Evolutionary conservation across 352 stramenopile genomes (phyloP).

Genomic region (Pythium rhizo-oryzae): DNA sequence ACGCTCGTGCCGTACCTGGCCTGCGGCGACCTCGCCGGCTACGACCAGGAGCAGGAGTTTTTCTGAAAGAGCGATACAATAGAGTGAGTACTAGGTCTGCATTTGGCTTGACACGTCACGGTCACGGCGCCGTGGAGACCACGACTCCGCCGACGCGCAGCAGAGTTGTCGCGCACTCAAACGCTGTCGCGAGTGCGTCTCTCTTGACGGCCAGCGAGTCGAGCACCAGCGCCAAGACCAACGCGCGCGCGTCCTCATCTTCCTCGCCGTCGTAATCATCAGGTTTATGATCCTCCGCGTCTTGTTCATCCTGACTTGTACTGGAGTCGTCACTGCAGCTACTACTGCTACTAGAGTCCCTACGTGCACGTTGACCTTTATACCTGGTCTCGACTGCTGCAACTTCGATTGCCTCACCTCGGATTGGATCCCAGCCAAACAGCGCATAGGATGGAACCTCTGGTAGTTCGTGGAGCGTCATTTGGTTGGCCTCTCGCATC

Average conservation of each 20-base stretch:
- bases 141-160: slow-evolving; percentile 40
- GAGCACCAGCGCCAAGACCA: slow-evolving; percentile 42
- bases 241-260: slow-evolving; percentile 15
- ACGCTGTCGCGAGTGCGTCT: slow-evolving; percentile 41
- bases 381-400: slow-evolving; percentile 6
- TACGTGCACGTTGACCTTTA: background rate
- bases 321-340: slow-evolving; percentile 10
- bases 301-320: slow-evolving; percentile 1
- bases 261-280: background rate
- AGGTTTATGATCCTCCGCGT: background rate
- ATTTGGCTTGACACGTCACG: background rate
- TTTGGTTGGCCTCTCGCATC: slow-evolving; percentile 34
- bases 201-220: slow-evolving; percentile 48
- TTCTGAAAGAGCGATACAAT: slow-evolving; percentile 29
- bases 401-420: slow-evolving; percentile 26
- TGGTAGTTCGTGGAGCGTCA: slow-evolving; percentile 21
- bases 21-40: slow-evolving; percentile 94
- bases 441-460: slow-evolving; percentile 14
- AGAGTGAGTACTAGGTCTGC: slow-evolving; percentile 26
- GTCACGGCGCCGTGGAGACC: slow-evolving; percentile 16
- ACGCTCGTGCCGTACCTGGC: slow-evolving; percentile 91
- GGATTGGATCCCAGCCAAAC: slow-evolving; percentile 47
- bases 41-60: slow-evolving; percentile 69
- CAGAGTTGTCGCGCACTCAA: slow-evolving; percentile 48
- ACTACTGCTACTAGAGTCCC: background rate